These are phyloP conservation scores for Daldinia grandis DNA, from an alignment of 495 filamentous ascomycete genomes.

Conservation along the genomic window DNA sequence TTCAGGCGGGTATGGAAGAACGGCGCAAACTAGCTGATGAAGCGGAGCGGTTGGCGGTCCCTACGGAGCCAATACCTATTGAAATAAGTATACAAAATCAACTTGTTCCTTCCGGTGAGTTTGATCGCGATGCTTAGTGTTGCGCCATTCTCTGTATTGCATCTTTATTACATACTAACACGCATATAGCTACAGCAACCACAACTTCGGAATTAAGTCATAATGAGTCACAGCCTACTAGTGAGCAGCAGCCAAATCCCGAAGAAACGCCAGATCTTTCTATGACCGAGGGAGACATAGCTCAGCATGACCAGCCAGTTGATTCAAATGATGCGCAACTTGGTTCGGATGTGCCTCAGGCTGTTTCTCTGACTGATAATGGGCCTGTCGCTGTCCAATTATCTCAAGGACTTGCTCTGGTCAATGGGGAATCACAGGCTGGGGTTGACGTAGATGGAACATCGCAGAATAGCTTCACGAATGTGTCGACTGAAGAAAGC, in stretches of 20 bases:
- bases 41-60: conserved; percentile 60
- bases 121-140: not conserved
- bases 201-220: not conserved
- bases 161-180: conserved; percentile 11
- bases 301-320: not conserved
- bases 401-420: not conserved
- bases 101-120: conserved; percentile 11
- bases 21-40: conserved; percentile 62
- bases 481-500: not conserved
- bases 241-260: not conserved
- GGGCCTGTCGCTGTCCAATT: not conserved
- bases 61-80: conserved; percentile 44
- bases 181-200: not conserved
- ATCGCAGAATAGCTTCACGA: not conserved
- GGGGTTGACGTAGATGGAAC: not conserved
- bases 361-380: not conserved
- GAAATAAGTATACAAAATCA: conserved; percentile 42
- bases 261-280: conserved; percentile 8
- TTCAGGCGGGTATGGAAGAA: conserved; percentile 57
- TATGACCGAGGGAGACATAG: conserved; percentile 16
- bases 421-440: not conserved
- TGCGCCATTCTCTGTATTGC: not conserved
- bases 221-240: conserved; percentile 3
- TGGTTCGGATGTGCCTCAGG: not conserved
- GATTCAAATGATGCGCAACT: not conserved